Percentiles rank a stretch among this genome's conserved stretches.
phyloP scores from a whole-genome alignment of 2,329 filamentous ascomycete species.

The Fusarium sp. region DNA sequence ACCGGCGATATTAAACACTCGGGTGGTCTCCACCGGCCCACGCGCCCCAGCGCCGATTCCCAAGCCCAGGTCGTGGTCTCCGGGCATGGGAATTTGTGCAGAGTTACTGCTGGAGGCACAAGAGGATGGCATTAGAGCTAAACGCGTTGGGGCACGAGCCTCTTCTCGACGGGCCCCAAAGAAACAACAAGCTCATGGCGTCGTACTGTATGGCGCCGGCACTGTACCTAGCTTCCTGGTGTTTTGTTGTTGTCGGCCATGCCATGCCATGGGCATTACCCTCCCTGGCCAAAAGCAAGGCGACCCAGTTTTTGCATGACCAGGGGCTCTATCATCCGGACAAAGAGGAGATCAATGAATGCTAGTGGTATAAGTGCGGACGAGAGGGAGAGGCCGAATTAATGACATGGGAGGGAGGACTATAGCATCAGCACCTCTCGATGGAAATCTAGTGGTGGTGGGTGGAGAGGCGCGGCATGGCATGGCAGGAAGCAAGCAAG shows the following conservation, averaged over 20 bases:
- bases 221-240: slow-evolving; percentile 13
- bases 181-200: slow-evolving; percentile 22
- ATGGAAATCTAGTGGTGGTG: slow-evolving; percentile 23
- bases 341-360: slow-evolving; percentile 14
- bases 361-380: slow-evolving; percentile 8
- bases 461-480: slow-evolving; percentile 1
- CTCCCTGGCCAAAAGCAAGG: slow-evolving; percentile 30
- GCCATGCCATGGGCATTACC: slow-evolving; percentile 20
- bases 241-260: not conserved
- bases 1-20: slow-evolving; percentile 25
- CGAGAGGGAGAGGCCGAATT: slow-evolving; percentile 17
- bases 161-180: slow-evolving; percentile 23
- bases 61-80: slow-evolving; percentile 8
- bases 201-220: slow-evolving; percentile 12
- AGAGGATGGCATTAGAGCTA: not conserved
- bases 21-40: slow-evolving; percentile 15
- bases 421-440: slow-evolving; percentile 20
- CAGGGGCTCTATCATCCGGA: slow-evolving; percentile 33
- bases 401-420: slow-evolving; percentile 28
- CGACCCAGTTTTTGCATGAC: slow-evolving; percentile 28
- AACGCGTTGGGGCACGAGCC: slow-evolving; percentile 23
- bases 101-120: not conserved
- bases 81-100: slow-evolving; percentile 9
- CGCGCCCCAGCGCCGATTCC: slow-evolving; percentile 8
- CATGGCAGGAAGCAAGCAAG: not conserved